phyloP scores from a whole-genome alignment of 2,329 filamentous ascomycete species.

The Phyllosticta citribraziliensis region DNA sequence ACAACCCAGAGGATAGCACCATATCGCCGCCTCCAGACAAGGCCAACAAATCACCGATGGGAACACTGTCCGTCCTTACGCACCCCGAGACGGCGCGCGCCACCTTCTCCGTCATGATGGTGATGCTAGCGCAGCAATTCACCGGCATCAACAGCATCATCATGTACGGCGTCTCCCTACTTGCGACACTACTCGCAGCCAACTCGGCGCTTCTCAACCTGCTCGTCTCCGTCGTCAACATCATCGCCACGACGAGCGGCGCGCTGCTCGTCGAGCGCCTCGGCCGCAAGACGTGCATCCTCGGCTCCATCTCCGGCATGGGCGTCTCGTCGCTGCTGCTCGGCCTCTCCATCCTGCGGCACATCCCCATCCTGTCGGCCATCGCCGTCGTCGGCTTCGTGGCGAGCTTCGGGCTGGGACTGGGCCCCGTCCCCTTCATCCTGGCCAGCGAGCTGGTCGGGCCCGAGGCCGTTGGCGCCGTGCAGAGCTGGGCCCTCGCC shows the following conservation, averaged over 20 bases:
- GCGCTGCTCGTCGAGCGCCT: slow-evolving; percentile 80
- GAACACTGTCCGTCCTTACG: slow-evolving; percentile 47
- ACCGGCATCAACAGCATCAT: slow-evolving; percentile 88
- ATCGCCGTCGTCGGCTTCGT: slow-evolving; percentile 79
- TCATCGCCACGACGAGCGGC: slow-evolving; percentile 69
- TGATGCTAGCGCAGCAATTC: slow-evolving; percentile 89
- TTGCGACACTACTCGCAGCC: slow-evolving; percentile 69
- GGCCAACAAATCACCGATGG: slow-evolving; percentile 26
- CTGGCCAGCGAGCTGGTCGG: slow-evolving; percentile 84
- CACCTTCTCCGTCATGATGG: slow-evolving; percentile 78
- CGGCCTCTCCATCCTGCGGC: slow-evolving; percentile 67
- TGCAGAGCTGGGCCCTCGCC: slow-evolving; percentile 78
- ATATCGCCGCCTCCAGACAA: slow-evolving; percentile 17
- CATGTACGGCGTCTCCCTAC: slow-evolving; percentile 93
- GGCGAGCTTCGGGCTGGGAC: slow-evolving; percentile 76
- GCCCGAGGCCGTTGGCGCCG: slow-evolving; percentile 80
- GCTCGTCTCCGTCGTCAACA: slow-evolving; percentile 75
- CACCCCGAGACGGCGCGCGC: slow-evolving; percentile 67
- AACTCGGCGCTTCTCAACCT: slow-evolving; percentile 80
- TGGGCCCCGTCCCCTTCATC: slow-evolving; percentile 92
- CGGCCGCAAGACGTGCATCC: slow-evolving; percentile 75
- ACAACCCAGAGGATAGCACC: slow-evolving; percentile 21
- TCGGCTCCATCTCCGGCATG: slow-evolving; percentile 78
- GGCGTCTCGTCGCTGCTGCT: slow-evolving; percentile 67
- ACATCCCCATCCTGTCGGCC: slow-evolving; percentile 66